These are phyloP conservation scores for Roridomyces roridus DNA, from an alignment of 768 basidiomycete genomes.

Conservation along the genomic window DNA sequence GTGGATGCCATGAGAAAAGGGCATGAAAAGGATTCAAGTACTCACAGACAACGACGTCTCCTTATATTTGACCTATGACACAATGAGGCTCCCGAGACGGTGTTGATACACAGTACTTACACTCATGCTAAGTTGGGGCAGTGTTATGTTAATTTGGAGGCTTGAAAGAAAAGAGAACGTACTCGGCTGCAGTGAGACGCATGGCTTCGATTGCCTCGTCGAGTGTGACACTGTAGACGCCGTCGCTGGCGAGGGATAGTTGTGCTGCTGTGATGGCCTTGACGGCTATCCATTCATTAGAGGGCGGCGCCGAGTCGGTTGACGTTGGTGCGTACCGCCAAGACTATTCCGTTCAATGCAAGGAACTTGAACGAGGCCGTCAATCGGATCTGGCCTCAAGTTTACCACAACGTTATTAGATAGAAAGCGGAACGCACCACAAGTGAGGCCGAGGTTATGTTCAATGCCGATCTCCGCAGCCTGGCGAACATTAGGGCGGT, in stretches of 20 bases:
- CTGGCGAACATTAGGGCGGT: conserved; percentile 32
- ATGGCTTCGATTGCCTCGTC: conserved; percentile 98
- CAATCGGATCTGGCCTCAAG: conserved; percentile 4
- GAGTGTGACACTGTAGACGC: conserved; percentile 83
- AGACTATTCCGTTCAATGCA: conserved; percentile 93
- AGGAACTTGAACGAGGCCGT: conserved; percentile 83
- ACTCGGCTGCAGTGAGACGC: conserved; percentile 86
- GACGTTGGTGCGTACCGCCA: conserved; percentile 64
- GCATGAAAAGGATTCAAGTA: conserved; percentile 15
- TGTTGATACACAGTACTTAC: conserved; percentile 34
- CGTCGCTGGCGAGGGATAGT: conserved; percentile 90
- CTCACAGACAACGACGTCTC: conserved; percentile 91
- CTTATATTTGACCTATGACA: conserved; percentile 72
- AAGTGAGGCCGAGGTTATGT: conserved; percentile 88
- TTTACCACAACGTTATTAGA: no score
- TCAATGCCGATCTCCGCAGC: conserved; percentile 96
- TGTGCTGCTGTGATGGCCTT: conserved; percentile 95
- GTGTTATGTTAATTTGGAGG: no score
- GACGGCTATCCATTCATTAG: conserved; percentile 59
- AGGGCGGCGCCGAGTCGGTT: no score
- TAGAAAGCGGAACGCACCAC: conserved; percentile 63
- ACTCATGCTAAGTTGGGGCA: conserved; percentile 60
- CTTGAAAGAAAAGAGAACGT: no score
- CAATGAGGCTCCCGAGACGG: neutral
- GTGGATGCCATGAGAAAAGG: conserved; percentile 2